These are phyloP conservation scores for Fusarium sterilihyphosum DNA, from an alignment of 2,329 filamentous ascomycete genomes.

Conservation along the genomic window DNA sequence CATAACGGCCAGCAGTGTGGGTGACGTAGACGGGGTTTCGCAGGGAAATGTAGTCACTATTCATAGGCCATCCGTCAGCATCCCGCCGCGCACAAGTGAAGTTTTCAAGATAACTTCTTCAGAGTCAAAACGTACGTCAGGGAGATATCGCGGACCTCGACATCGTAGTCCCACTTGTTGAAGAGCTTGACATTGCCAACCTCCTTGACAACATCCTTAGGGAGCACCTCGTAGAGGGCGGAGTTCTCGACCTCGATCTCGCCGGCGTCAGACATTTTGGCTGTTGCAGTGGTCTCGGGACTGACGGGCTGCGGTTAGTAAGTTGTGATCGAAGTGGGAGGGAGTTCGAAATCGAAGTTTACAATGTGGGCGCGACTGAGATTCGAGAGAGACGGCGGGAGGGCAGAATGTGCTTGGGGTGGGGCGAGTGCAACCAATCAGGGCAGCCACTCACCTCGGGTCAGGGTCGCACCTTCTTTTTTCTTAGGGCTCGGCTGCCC, in stretches of 20 bases:
- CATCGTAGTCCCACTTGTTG: slow-evolving; percentile 98
- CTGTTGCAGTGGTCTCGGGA: slow-evolving; percentile 50
- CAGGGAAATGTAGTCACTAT: slow-evolving; percentile 99
- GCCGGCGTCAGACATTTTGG: slow-evolving; percentile 91
- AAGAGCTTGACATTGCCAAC: slow-evolving; percentile 95
- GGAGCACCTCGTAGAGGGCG: slow-evolving; percentile 81
- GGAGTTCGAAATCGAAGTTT: slow-evolving; percentile 43
- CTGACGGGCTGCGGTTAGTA: slow-evolving; percentile 50
- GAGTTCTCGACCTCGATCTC: slow-evolving; percentile 91
- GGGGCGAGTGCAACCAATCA: slow-evolving; percentile 2
- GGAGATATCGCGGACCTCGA: slow-evolving; percentile 99
- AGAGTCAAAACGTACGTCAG: slow-evolving; percentile 78
- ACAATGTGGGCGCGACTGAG: slow-evolving; percentile 22
- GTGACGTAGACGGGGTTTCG: slow-evolving; percentile 98
- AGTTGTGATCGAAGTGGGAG: slow-evolving; percentile 48
- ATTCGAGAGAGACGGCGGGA: slow-evolving; percentile 7
- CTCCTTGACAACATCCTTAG: slow-evolving; percentile 91
- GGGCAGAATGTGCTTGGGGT: slow-evolving; percentile 12
- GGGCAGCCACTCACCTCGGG: neutral
- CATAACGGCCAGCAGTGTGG: slow-evolving; percentile 98
- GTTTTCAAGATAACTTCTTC: slow-evolving; percentile 20
- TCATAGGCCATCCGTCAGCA: slow-evolving; percentile 49
- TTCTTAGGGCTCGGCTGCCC: slow-evolving; percentile 29
- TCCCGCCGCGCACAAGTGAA: slow-evolving; percentile 26
- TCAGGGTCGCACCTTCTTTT: slow-evolving; percentile 13